Evolutionary conservation across 345 rosid genomes (phyloP).

Genomic region (Camelina laxa): DNA sequence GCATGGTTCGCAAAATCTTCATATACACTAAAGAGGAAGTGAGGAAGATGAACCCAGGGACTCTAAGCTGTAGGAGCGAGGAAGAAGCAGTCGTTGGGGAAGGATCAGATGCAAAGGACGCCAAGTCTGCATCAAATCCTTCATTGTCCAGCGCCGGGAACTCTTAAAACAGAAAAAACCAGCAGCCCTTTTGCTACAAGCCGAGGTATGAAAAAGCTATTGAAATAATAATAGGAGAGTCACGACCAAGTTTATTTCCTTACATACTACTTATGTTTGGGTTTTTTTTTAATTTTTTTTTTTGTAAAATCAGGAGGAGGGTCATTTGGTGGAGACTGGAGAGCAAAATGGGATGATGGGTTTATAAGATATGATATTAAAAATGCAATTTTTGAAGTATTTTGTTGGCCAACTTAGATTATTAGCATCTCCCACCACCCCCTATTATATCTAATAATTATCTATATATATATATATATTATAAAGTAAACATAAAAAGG

Average conservation of each 20-base stretch:
- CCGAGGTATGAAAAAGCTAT: constrained; percentile 22
- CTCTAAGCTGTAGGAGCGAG: constrained; percentile 51
- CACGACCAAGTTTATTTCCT: neutral
- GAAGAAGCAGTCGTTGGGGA: constrained; percentile 47
- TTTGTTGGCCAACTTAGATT: constrained; percentile 34
- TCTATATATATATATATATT: constrained; percentile 27
- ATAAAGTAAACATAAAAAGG: constrained; percentile 38
- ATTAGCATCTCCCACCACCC: constrained; percentile 40
- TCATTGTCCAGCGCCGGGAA: constrained; percentile 44
- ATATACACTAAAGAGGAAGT: constrained; percentile 80
- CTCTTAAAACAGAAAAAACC: constrained; percentile 31
- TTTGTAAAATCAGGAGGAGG: neutral
- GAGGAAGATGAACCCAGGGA: constrained; percentile 71
- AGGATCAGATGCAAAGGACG: constrained; percentile 51
- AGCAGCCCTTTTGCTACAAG: constrained; percentile 18
- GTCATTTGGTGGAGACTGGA: constrained; percentile 26
- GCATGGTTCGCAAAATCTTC: constrained; percentile 70
- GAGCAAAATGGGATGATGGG: constrained; percentile 19
- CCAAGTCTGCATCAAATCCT: constrained; percentile 46
- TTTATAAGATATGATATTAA: constrained; percentile 27
- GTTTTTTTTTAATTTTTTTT: neutral
- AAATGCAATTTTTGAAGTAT: constrained; percentile 46
- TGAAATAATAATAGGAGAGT: neutral
- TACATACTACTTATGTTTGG: neutral
- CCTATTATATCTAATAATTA: constrained; percentile 30